phyloP scores from a whole-genome alignment of 2,329 filamentous ascomycete genomes.

The Penicillium thymicola region DNA sequence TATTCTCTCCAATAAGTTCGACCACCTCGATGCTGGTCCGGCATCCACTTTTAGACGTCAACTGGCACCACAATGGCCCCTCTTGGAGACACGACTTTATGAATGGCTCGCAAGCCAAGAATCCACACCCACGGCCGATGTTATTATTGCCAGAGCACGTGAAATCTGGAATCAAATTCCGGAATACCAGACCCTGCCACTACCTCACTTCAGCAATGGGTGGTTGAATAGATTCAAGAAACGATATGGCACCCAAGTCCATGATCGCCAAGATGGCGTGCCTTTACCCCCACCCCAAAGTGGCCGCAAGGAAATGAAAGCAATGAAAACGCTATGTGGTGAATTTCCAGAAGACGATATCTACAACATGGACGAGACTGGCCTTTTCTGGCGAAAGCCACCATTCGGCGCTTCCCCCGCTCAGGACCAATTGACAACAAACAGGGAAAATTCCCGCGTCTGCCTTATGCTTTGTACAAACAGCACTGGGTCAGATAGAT shows the following conservation, averaged over 20 bases:
- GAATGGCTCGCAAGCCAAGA: conserved; percentile 3
- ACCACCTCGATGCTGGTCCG: not conserved
- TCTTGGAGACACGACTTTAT: not conserved
- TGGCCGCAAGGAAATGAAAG: conserved; percentile 3
- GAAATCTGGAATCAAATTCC: conserved; percentile 16
- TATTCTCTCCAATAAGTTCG: conserved; percentile 3
- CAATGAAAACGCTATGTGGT: conserved; percentile 13
- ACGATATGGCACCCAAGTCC: not conserved
- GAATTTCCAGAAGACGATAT: conserved; percentile 19
- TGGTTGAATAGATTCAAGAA: conserved; percentile 14
- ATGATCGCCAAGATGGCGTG: not conserved
- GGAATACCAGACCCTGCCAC: conserved; percentile 11
- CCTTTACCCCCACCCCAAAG: not conserved
- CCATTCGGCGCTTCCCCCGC: not conserved
- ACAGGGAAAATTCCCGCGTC: conserved; percentile 3
- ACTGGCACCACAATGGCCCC: conserved; percentile 4
- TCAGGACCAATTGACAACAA: conserved; percentile 1
- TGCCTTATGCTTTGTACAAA: conserved; percentile 18
- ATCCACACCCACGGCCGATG: not conserved
- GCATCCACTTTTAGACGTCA: not conserved
- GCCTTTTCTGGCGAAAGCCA: conserved; percentile 19
- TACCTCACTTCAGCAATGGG: conserved; percentile 17
- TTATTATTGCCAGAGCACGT: conserved; percentile 13
- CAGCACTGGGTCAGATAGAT: conserved; percentile 24
- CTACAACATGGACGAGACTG: conserved; percentile 23